Base-by-base conservation (phyloP, 2,329 filamentous ascomycete genomes). In the Boeremia lycopersici region DNA sequence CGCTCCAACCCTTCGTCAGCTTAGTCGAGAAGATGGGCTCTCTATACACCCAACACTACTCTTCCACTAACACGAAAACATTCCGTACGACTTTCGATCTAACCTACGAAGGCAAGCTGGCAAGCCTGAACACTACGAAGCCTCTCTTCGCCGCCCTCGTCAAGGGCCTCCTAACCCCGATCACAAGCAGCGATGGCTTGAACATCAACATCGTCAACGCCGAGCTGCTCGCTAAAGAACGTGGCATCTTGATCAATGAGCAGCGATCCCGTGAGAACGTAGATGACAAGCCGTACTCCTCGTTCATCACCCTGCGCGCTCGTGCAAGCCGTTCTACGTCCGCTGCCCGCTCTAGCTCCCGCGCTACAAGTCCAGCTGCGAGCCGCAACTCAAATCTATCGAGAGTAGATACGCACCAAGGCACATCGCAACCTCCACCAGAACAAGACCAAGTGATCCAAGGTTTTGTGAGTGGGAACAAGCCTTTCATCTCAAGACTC, bases 171-270 rank as follows among this genome's bases (percentile, higher is more conserved):
- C 82, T 90, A 6, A 82, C 83, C 1, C 84, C 86, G 1, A 89
- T 93, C 61, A 88, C 84, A 1, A 49, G 51, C 85, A 86, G 52
- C 79, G 86, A 88, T 33, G 86, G 83, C 0, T 73, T 85, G 11
- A 87, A 89, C 65, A 87, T 93, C 64, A 93, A 93, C 76, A 91
- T 95, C 56, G 90, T 95, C 63, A 93, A 95, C 67, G 90, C 90
- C 0, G 82, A 86, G 38, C 79, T 92, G 25, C 84, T 93, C 12
- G 89, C 90, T 17, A 87, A 86, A 60, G 88, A 92, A 64, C 89
- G 89, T 62, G 90, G 89, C 2, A 89, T 95, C 58, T 82, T 88
- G 39, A 86, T 95, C 68, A 90, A 87, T 68, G 90, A 93, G 76
- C 86, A 86, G 33, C 86, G 87, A 57, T 84, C 82, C 2, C 81